Evolutionary conservation across 805 yeast species (phyloP), one percentile per base, ranked within the genome.

Genomic region (Yamadazyma scolyti): DNA sequence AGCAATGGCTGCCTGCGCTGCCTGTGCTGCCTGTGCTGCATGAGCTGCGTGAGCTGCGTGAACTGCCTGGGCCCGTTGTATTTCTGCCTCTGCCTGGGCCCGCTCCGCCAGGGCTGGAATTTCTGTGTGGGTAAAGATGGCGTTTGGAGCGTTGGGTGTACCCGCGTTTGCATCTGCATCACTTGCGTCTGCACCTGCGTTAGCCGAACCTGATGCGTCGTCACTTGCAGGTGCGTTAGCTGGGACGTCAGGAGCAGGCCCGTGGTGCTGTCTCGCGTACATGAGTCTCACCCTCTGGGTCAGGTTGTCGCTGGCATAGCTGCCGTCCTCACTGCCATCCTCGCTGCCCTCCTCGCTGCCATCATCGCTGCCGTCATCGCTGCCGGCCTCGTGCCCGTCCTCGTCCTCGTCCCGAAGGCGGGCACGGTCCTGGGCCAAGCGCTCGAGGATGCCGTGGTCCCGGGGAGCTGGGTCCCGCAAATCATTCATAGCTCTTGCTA

Each of bases 401-500:
- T 12, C 34, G 4, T 23, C 27, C 4, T 37, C 40, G 3, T 37
- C 42, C 9, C 30, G 25, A 10, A 31, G 24, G 11, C 29, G 23
- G 5, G 33, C 29, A 7, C 32, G 36, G 16, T 37, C 34, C 20
- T 44, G 42, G 4, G 46, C 43, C 10, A 47, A 50, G 31, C 47
- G 30, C 20, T 12, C 27, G 9, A 16, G n/a, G 19, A 31, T 21
- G 25, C 26, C 30, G 17, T 20, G 27, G 15, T 19, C 15, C 6
- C 28, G 20, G 7, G 20, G 33, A 20, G 26, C 21, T 7, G 34
- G 34, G 2, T 27, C 33, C 13, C 42, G 43, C 31, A 55, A 35
- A 31, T 56, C 58, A 26, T 46, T 44, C n/a, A 56, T 42, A 4
- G 61, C 60, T 27, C 50, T 37, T 2, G 54, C 57, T 19, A 57